Conservation (phyloP, 176 grass and related monocot species). For the Oryza glumipatula region DNA sequence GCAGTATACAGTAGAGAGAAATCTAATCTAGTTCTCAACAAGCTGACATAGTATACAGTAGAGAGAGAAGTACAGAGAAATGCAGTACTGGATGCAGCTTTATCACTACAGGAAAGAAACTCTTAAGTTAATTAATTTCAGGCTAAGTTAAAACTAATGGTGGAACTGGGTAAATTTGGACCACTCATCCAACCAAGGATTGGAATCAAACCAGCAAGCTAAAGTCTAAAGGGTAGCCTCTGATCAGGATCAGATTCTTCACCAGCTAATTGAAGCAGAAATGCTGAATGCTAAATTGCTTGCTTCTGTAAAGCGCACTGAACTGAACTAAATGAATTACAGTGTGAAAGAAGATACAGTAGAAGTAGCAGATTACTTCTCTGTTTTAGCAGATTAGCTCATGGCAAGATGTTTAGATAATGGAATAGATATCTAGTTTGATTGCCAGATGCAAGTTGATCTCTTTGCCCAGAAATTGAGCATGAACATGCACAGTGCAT, state of each 20-base stretch:
- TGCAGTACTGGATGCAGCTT: neutral
- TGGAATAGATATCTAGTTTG: neutral
- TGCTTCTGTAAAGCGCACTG: neutral
- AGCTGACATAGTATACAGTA: neutral
- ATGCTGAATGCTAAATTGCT: slow-evolving; percentile 4
- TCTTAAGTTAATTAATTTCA: neutral
- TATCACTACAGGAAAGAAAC: neutral
- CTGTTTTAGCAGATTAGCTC: neutral
- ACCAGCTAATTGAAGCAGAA: slow-evolving; percentile 26
- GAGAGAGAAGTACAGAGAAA: neutral
- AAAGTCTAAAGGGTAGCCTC: neutral
- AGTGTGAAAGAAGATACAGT: slow-evolving; percentile 8
- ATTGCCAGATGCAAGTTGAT: slow-evolving; percentile 11
- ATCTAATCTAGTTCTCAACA: neutral
- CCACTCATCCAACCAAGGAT: slow-evolving; percentile 20
- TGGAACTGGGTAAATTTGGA: slow-evolving; percentile 8
- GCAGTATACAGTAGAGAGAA: neutral
- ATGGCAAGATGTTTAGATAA: neutral
- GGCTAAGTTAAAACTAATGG: neutral
- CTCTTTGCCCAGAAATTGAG: slow-evolving; percentile 6
- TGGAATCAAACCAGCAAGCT: slow-evolving; percentile 13
- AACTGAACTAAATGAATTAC: neutral
- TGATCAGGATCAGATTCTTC: slow-evolving; percentile 39
- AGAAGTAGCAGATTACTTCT: neutral
- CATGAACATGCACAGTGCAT: neutral